phyloP scores from a whole-genome alignment of 2,329 filamentous ascomycete genomes.

The Talaromyces islandicus region DNA sequence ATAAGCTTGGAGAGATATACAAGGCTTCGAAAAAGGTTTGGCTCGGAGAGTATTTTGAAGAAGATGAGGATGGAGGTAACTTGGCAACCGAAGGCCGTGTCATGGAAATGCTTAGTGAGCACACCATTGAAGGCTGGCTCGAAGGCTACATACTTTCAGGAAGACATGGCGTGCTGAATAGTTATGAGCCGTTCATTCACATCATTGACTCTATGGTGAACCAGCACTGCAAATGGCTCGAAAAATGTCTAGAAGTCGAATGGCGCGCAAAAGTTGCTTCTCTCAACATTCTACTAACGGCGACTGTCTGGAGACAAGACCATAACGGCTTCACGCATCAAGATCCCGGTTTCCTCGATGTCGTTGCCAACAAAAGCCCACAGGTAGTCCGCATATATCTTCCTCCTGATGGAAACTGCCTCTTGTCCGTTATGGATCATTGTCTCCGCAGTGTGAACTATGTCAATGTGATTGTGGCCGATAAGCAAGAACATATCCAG shows the following conservation, averaged over 20 bases:
- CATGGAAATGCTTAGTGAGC: conserved; percentile 81
- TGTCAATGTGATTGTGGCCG: conserved; percentile 73
- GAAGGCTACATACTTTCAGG: conserved; percentile 73
- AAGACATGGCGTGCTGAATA: conserved; percentile 70
- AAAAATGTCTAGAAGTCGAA: conserved; percentile 73
- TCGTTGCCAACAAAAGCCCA: conserved; percentile 72
- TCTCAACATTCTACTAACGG: conserved; percentile 72
- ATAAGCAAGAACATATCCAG: conserved; percentile 74
- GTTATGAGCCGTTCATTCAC: conserved; percentile 77
- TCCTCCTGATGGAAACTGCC: conserved; percentile 71
- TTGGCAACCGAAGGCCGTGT: conserved; percentile 62
- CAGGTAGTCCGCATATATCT: conserved; percentile 77
- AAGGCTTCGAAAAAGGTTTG: conserved; percentile 72
- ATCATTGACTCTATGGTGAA: conserved; percentile 83
- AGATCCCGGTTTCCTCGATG: conserved; percentile 73
- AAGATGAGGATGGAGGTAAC: conserved; percentile 70
- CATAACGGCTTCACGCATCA: conserved; percentile 82
- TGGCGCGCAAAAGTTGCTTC: conserved; percentile 70
- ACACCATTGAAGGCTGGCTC: conserved; percentile 73
- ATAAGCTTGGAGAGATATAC: conserved; percentile 69
- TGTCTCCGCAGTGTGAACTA: conserved; percentile 69
- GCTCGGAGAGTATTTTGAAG: conserved; percentile 72
- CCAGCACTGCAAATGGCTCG: conserved; percentile 80
- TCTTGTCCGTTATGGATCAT: conserved; percentile 70
- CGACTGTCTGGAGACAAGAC: conserved; percentile 75